Evolutionary conservation across 768 basidiomycete species (phyloP).

Genomic region (Macrolepiota fuliginosa): DNA sequence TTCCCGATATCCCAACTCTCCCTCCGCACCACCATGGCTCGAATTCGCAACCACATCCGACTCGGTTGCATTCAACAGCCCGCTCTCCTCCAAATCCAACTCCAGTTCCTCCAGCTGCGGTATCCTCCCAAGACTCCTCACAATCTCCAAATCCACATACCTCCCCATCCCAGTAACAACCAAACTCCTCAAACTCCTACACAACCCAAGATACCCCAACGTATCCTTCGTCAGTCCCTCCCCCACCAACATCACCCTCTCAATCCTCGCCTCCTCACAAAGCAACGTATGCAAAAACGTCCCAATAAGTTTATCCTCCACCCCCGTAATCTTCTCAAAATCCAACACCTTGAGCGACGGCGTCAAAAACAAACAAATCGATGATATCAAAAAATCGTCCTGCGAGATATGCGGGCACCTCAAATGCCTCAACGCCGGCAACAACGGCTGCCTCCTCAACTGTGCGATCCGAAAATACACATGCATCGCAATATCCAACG

Average conservation of each 20-base stretch:
- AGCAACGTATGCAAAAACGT: constrained; percentile 27
- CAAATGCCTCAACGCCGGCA: constrained; percentile 26
- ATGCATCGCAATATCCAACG: constrained; percentile 31
- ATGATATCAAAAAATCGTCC: constrained; percentile 28
- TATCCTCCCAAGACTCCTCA: constrained; percentile 23
- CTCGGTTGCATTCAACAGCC: constrained; percentile 8
- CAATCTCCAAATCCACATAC: constrained; percentile 18
- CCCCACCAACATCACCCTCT: constrained; percentile 23
- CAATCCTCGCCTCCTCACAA: constrained; percentile 24
- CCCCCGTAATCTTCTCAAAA: constrained; percentile 25
- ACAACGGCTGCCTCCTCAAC: constrained; percentile 22
- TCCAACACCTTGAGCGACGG: constrained; percentile 27
- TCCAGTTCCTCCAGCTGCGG: constrained; percentile 24
- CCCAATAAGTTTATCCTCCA: constrained; percentile 32
- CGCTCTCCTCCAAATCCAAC: constrained; percentile 23
- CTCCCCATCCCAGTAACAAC: constrained; percentile 27
- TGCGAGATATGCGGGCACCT: constrained; percentile 27
- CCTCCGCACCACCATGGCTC: constrained; percentile 2
- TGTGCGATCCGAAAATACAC: constrained; percentile 33
- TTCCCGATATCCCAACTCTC: constrained; percentile 25
- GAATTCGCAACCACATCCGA: not conserved
- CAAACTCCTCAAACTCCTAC: constrained; percentile 21
- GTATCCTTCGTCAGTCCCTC: constrained; percentile 26
- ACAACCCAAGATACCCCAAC: constrained; percentile 20
- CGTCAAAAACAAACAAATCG: constrained; percentile 31